These are phyloP conservation scores for Spencermartinsiella ligniputridi DNA, from an alignment of 1,139 yeast genomes.

Conservation along the genomic window DNA sequence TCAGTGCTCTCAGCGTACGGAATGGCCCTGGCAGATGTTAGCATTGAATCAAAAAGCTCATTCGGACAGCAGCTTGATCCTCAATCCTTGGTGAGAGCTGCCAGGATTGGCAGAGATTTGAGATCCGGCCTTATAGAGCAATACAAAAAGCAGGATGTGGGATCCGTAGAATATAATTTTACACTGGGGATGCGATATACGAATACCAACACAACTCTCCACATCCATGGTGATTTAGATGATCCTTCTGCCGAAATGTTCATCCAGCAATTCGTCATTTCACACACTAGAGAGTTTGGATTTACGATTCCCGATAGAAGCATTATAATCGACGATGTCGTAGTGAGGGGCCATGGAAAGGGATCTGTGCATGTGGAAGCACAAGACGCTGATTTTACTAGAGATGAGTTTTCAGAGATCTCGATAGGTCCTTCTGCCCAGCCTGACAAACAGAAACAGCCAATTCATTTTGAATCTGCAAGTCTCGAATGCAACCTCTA, in stretches of 20 bases:
- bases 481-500: conserved; percentile 5
- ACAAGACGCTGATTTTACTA: background rate
- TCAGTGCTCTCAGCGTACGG: conserved; percentile 51
- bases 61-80: conserved; percentile 1
- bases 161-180: conserved; percentile 1
- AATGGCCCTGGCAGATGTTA: conserved; percentile 34
- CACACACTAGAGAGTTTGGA: conserved; percentile 11
- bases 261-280: conserved; percentile 1
- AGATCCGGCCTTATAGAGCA: background rate
- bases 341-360: conserved; percentile 4
- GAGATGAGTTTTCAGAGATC: background rate
- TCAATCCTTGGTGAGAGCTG: conserved; percentile 3
- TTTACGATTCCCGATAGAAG: conserved; percentile 8
- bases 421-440: background rate
- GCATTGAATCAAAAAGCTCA: conserved; percentile 4
- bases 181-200: conserved; percentile 11
- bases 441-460: background rate
- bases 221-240: conserved; percentile 3
- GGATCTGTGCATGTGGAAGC: conserved; percentile 2
- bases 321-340: conserved; percentile 8
- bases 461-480: conserved; percentile 9
- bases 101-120: conserved; percentile 1
- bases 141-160: conserved; percentile 2
- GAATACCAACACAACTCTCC: conserved; percentile 12
- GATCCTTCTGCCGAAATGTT: background rate